phyloP scores from a whole-genome alignment of 192 early-diverging fungal species.

The Coemansia sp. region DNA sequence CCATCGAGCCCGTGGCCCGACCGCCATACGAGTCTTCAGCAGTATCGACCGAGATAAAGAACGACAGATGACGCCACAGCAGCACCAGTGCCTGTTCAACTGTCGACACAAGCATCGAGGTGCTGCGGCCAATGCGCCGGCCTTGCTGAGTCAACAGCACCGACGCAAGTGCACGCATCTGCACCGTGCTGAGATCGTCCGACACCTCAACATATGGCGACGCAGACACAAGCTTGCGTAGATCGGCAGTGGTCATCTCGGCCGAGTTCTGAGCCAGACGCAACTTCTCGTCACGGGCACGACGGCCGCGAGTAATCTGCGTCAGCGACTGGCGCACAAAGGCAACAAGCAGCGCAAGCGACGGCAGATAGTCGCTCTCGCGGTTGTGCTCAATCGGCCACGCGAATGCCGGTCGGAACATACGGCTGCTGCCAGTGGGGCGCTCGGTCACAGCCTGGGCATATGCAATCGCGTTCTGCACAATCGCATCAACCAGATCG shows the following conservation, averaged over 20 bases:
- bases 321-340: slow-evolving; percentile 39
- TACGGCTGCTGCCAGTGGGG: slow-evolving; percentile 3
- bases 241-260: slow-evolving; percentile 43
- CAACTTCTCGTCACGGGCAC: slow-evolving; percentile 35
- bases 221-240: slow-evolving; percentile 35
- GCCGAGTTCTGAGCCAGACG: slow-evolving; percentile 31
- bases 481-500: slow-evolving; percentile 42
- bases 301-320: slow-evolving; percentile 34
- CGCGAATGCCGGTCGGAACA: slow-evolving; percentile 46
- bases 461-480: slow-evolving; percentile 44
- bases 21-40: slow-evolving; percentile 2
- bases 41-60: slow-evolving; percentile 27
- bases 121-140: slow-evolving; percentile 42
- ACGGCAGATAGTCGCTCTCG: slow-evolving; percentile 52
- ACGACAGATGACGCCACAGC: slow-evolving; percentile 73
- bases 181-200: slow-evolving; percentile 34
- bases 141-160: slow-evolving; percentile 39
- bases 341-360: slow-evolving; percentile 40
- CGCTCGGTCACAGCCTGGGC: slow-evolving; percentile 51
- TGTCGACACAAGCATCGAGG: slow-evolving; percentile 49
- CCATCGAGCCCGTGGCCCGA: slow-evolving; percentile 8
- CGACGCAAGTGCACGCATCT: slow-evolving; percentile 49
- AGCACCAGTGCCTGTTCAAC: slow-evolving; percentile 63
- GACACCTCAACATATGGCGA: slow-evolving; percentile 31
- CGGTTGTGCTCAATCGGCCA: slow-evolving; percentile 54